phyloP scores from a whole-genome alignment of 2,329 filamentous ascomycete genomes.

The Alternaria sp. region DNA sequence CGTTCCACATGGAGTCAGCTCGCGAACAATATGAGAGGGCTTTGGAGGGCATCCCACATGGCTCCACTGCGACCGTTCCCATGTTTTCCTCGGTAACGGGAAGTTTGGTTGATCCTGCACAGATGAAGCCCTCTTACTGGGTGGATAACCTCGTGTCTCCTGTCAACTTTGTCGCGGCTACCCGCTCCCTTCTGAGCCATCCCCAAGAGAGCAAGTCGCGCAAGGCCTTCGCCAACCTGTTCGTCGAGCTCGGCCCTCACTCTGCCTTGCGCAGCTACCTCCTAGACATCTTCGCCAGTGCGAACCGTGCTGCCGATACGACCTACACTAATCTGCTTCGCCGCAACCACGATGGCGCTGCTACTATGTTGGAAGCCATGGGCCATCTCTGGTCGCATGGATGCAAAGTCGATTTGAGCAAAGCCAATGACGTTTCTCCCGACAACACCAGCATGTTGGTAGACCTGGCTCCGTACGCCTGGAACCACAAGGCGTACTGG shows the following conservation, averaged over 20 bases:
- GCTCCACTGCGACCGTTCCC: not conserved
- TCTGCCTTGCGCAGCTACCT: slow-evolving; percentile 7
- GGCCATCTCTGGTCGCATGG: slow-evolving; percentile 7
- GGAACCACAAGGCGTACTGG: slow-evolving; percentile 10
- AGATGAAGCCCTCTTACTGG: slow-evolving; percentile 15
- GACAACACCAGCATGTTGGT: not conserved
- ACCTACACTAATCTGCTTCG: not conserved
- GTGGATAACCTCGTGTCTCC: slow-evolving; percentile 15
- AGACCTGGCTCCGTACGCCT: slow-evolving; percentile 7
- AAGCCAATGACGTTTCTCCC: not conserved
- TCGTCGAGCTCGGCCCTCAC: slow-evolving; percentile 13
- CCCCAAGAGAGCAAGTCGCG: slow-evolving; percentile 3
- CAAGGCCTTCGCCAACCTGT: slow-evolving; percentile 3
- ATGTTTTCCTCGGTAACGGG: slow-evolving; percentile 18
- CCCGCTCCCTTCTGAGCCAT: not conserved
- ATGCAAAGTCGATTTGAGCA: slow-evolving; percentile 1
- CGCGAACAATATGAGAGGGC: slow-evolving; percentile 1
- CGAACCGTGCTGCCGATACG: not conserved
- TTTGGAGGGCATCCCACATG: not conserved
- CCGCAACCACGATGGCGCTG: slow-evolving; percentile 1
- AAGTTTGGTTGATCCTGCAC: not conserved
- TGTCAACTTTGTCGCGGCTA: slow-evolving; percentile 14
- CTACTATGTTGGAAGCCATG: slow-evolving; percentile 4
- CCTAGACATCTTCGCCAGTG: slow-evolving; percentile 2
- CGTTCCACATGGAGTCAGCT: slow-evolving; percentile 47